Percentiles rank a stretch among this genome's conserved stretches.
phyloP scores from a whole-genome alignment of 176 grass and related monocot species.

The Rhynchospora pubera region DNA sequence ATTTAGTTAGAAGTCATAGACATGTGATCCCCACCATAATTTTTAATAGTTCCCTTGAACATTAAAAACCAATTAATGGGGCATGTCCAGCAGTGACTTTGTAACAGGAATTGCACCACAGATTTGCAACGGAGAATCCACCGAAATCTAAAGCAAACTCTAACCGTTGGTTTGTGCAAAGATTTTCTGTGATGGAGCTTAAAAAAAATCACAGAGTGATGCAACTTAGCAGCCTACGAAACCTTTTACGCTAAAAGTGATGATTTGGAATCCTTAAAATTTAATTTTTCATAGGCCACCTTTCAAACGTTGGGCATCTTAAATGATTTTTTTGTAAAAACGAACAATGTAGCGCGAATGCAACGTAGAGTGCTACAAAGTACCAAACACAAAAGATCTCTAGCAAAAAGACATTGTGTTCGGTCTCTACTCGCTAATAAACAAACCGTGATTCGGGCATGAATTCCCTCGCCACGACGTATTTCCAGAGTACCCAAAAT shows the following conservation, averaged over 20 bases:
- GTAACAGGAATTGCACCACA: neutral
- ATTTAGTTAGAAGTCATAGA: neutral
- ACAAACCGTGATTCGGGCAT: neutral
- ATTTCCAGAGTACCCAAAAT: neutral
- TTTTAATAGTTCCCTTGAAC: neutral
- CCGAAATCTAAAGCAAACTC: neutral
- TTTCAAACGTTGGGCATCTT: too few species aligned
- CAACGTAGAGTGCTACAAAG: neutral
- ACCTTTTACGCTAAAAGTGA: neutral
- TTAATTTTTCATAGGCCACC: too few species aligned
- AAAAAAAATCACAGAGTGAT: neutral
- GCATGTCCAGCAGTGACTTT: neutral
- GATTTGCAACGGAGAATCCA: neutral
- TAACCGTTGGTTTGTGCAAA: neutral
- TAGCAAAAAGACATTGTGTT: too few species aligned
- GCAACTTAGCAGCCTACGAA: neutral
- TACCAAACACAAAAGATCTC: neutral
- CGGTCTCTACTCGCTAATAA: neutral
- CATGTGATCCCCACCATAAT: neutral
- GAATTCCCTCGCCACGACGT: too few species aligned
- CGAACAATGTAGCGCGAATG: too few species aligned
- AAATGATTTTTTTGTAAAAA: too few species aligned
- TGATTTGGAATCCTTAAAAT: neutral
- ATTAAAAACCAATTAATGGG: neutral
- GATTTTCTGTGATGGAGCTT: neutral